Percentiles rank a stretch among this genome's conserved stretches.
phyloP scores from a whole-genome alignment of 805 yeast genomes.

The Ogataea pignaliae region DNA sequence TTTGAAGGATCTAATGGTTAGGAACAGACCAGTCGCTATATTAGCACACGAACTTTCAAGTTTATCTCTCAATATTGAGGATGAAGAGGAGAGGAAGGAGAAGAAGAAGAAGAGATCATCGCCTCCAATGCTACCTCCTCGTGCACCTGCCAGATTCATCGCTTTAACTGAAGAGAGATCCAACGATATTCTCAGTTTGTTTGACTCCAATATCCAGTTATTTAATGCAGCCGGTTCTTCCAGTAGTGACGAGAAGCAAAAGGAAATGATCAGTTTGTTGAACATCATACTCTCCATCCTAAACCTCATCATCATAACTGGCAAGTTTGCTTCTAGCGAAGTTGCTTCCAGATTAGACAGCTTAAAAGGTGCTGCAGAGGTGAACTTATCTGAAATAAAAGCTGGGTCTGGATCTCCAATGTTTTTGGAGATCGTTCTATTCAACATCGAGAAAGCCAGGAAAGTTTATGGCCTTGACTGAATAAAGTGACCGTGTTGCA shows the following conservation, averaged over 20 bases:
- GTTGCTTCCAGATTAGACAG: background rate
- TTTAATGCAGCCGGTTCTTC: slow-evolving; percentile 15
- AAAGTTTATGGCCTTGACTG: slow-evolving; percentile 1
- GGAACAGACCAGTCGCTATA: slow-evolving; percentile 20
- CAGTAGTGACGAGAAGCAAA: background rate
- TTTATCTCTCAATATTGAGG: no score
- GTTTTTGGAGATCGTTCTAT: slow-evolving; percentile 13
- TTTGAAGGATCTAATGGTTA: slow-evolving; percentile 59
- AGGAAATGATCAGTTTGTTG: background rate
- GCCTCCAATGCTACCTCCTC: slow-evolving; percentile 38
- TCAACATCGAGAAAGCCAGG: slow-evolving; percentile 19
- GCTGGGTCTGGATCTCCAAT: background rate
- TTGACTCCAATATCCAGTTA: slow-evolving; percentile 32
- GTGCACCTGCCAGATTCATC: slow-evolving; percentile 34
- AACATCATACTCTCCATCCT: background rate
- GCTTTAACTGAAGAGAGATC: slow-evolving; percentile 38
- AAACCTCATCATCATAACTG: background rate
- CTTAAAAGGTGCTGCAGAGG: background rate
- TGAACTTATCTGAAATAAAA: background rate
- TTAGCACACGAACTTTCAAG: slow-evolving; percentile 6
- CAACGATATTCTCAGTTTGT: slow-evolving; percentile 38
- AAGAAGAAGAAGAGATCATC: background rate
- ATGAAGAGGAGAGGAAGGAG: no score
- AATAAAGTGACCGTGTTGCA: no score
- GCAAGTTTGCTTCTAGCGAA: background rate